Evolutionary conservation across 495 filamentous ascomycete genomes (phyloP).

Genomic region (Aspergillus baeticus): DNA sequence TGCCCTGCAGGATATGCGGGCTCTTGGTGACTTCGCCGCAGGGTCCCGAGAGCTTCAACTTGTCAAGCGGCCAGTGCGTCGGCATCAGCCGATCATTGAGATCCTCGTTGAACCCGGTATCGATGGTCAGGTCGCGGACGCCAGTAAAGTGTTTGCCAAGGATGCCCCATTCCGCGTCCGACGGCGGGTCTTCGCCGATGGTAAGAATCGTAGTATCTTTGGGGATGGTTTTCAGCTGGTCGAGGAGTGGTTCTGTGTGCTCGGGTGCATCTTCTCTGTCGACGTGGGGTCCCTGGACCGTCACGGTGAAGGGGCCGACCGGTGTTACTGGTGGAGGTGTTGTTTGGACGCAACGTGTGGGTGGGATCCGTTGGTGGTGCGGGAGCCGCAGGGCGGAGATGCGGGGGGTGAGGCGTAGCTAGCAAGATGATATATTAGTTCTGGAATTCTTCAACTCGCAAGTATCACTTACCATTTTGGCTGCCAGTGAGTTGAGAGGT

Average conservation of each 20-base stretch:
- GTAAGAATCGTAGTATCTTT: conserved; percentile 8
- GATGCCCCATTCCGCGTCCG: conserved; percentile 23
- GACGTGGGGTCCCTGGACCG: conserved; percentile 15
- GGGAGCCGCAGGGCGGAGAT: no score
- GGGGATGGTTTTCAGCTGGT: conserved; percentile 21
- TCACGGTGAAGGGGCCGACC: conserved; percentile 4
- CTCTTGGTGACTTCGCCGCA: conserved; percentile 17
- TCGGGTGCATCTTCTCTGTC: not conserved
- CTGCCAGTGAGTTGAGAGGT: no score
- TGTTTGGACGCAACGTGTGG: not conserved
- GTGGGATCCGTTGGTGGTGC: not conserved
- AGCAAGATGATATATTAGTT: no score
- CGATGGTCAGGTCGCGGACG: conserved; percentile 16
- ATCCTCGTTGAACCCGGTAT: conserved; percentile 22
- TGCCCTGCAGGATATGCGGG: conserved; percentile 21
- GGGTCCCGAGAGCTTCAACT: conserved; percentile 12
- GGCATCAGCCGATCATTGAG: conserved; percentile 26
- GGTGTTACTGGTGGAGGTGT: not conserved
- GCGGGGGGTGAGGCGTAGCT: no score
- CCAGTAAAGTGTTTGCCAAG: conserved; percentile 23
- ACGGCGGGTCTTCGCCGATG: conserved; percentile 22
- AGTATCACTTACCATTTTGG: no score
- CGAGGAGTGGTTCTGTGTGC: conserved; percentile 12
- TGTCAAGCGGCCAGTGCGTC: conserved; percentile 25
- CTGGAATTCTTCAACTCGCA: no score